A percentile compares a stretch with the other conserved stretches of the same genome.
Evolutionary conservation across 371 early-diverging fungal species (phyloP).

Genomic region (Rhizopus sp.): DNA sequence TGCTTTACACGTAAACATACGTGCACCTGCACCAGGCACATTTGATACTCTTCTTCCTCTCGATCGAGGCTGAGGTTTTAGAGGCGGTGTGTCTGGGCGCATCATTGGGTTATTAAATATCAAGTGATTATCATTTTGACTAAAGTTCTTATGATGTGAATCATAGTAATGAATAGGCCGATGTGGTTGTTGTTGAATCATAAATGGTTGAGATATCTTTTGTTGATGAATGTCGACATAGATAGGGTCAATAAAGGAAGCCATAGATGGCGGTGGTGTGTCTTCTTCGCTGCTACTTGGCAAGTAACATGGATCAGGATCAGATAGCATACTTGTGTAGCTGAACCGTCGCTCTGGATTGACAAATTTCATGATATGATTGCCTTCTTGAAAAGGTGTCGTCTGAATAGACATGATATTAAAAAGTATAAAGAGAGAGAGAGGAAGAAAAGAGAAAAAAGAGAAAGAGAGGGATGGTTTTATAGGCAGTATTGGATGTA

Average conservation of each 20-base stretch:
- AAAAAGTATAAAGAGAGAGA: background rate
- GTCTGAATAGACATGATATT: constrained; percentile 33
- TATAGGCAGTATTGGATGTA: background rate
- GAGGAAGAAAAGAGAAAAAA: constrained; percentile 7
- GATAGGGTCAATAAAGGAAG: constrained; percentile 24
- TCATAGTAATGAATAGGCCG: constrained; percentile 17
- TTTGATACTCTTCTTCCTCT: constrained; percentile 61
- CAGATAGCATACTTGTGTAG: constrained; percentile 47
- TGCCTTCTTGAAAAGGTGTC: constrained; percentile 15
- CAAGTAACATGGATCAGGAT: constrained; percentile 36
- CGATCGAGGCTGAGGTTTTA: constrained; percentile 36
- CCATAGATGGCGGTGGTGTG: constrained; percentile 18
- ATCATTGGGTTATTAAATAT: constrained; percentile 8
- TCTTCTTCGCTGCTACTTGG: constrained; percentile 35
- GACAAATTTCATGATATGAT: constrained; percentile 19
- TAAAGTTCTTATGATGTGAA: constrained; percentile 15
- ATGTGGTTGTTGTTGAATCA: constrained; percentile 10
- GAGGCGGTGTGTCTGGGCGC: constrained; percentile 20
- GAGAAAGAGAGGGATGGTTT: constrained; percentile 14
- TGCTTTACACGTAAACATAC: constrained; percentile 55
- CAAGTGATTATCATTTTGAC: constrained; percentile 10
- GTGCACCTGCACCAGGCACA: constrained; percentile 38
- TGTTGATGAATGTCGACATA: constrained; percentile 19
- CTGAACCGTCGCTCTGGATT: constrained; percentile 42
- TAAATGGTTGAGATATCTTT: background rate